Evolutionary conservation across 176 grass and related monocot species (phyloP).

Genomic region (Aegilops tauschii): DNA sequence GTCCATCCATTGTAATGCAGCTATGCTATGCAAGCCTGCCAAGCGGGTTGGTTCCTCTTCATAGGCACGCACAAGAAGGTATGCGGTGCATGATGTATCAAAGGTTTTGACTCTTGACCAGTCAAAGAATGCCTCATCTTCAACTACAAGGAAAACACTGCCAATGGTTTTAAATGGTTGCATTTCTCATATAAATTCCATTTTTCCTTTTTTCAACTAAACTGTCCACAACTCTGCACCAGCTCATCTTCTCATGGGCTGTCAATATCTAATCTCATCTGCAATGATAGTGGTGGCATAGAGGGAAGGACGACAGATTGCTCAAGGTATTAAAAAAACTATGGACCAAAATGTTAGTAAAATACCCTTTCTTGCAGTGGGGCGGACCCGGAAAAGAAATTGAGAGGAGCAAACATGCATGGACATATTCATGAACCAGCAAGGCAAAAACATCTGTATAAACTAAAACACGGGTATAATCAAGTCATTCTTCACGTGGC

Average conservation of each 20-base stretch:
- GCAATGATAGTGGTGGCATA: neutral
- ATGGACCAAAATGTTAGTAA: neutral
- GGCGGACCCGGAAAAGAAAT: no score
- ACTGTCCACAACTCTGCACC: neutral
- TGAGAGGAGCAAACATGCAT: no score
- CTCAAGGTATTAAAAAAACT: neutral
- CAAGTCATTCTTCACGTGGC: no score
- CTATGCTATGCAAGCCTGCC: neutral
- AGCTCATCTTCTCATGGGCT: neutral
- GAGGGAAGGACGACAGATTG: neutral
- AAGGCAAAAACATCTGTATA: no score
- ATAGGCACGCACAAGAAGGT: neutral
- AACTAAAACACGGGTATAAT: no score
- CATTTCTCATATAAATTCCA: neutral
- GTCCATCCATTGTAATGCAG: conserved; percentile 44
- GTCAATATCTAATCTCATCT: neutral
- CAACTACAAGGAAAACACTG: neutral
- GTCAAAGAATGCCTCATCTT: neutral
- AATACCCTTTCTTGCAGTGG: neutral
- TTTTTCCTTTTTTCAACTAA: neutral
- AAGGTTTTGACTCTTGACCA: neutral
- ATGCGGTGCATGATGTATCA: neutral
- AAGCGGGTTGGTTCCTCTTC: neutral
- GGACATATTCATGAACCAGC: no score
- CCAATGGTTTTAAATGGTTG: neutral